Base-by-base conservation (phyloP, 129 eudicot genomes). In the Calendula officinalis region DNA sequence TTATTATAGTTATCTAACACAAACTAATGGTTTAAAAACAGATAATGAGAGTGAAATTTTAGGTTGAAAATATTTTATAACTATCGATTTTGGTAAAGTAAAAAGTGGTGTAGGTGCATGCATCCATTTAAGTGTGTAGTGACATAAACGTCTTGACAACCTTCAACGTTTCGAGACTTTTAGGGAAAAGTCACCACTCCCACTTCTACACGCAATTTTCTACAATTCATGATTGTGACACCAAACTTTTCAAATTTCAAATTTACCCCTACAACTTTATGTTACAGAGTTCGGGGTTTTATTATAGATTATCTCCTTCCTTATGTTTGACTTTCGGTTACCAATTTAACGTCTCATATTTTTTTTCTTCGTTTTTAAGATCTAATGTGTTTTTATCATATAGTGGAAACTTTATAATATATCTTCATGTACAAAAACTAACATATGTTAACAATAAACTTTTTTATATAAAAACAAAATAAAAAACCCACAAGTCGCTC, bases 161-260 rank as follows among this genome's bases (percentile, higher is more conserved):
- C 78, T 73, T 64, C 77, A 39, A 73, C 56, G 60, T 64, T 66
- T 15, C 66, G 8, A 56, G 78, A 64, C 64, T 3, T 55, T 45
- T 55, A 11, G 46, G 30, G 71, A 56, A 72, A 64, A 64, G 71
- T 64, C 59, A 72, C 48, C 59, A 54, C 63, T 63, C 71, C 51
- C 15, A 37, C 43, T 46, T 30, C 43, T 54, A 56, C 66, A 73
- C 78, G 78, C 44, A 73, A 64, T 7, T 64, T 64, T 56, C 40
- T 40, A 56, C 50, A 45, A 13, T 73, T 72, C 52, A 64, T 56
- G 77, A 73, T 35, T 64, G 30, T 36, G 71, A 64, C 78, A 73
- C 72, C 72, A 56, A 63, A 72, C 56, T 43, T 43, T 32, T 52
- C 44, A 61, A 12, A 14, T 49, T 50, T 71, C 33, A 6, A 49